phyloP scores from a whole-genome alignment of 2,329 filamentous ascomycete genomes.

The Nigrograna mackinnonii region DNA sequence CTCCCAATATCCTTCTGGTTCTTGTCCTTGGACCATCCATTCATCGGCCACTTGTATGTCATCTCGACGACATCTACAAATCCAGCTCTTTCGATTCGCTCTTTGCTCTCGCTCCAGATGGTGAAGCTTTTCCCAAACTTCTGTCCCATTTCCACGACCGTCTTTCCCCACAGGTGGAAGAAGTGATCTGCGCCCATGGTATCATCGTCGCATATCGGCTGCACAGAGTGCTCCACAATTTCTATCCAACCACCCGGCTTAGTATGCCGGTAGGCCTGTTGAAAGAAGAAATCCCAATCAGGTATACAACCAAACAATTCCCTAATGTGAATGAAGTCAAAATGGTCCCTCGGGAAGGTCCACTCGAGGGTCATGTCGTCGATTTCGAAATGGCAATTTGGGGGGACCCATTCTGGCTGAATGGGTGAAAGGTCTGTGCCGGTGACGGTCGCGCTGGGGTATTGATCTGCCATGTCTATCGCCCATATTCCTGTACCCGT shows the following conservation, averaged over 20 bases:
- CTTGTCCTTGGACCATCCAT: conserved; percentile 34
- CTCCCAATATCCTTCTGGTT: conserved; percentile 38
- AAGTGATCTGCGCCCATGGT: conserved; percentile 42
- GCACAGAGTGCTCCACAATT: conserved; percentile 47
- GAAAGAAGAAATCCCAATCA: conserved; percentile 50
- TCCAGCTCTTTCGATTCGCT: conserved; percentile 32
- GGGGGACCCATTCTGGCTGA: conserved; percentile 52
- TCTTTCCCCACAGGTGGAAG: conserved; percentile 37
- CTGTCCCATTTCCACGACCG: conserved; percentile 38
- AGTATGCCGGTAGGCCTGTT: conserved; percentile 35
- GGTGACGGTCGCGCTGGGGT: conserved; percentile 45
- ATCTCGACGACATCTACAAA: conserved; percentile 38
- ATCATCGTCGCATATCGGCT: conserved; percentile 44
- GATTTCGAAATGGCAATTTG: conserved; percentile 52
- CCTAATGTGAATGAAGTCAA: conserved; percentile 52
- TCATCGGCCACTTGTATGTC: conserved; percentile 40
- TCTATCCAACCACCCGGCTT: conserved; percentile 50
- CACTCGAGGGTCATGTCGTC: conserved; percentile 50
- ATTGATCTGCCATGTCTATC: conserved; percentile 27
- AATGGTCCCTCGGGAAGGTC: conserved; percentile 41
- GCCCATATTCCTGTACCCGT: conserved; percentile 44
- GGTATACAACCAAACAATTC: conserved; percentile 50
- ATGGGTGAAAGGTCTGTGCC: conserved; percentile 55
- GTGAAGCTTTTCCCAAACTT: conserved; percentile 42
- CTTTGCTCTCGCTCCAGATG: conserved; percentile 38